These are phyloP conservation scores for Berkeleyomyces basicola DNA, from an alignment of 2,329 filamentous ascomycete genomes.

Conservation along the genomic window DNA sequence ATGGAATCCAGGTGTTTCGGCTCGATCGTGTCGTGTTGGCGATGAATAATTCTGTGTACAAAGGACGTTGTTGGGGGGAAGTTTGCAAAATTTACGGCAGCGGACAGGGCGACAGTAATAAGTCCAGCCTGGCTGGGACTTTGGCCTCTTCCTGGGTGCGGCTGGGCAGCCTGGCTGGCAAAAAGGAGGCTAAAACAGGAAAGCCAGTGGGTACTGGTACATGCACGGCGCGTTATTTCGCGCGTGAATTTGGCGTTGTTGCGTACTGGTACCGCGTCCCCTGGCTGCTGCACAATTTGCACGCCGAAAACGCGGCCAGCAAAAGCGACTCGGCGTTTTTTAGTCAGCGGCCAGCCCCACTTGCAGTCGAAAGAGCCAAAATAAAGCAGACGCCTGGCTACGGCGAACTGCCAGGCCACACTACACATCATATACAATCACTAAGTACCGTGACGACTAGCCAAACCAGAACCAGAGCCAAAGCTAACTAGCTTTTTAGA, in stretches of 20 bases:
- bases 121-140: slow-evolving; percentile 13
- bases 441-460: neutral
- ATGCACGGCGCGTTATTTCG: neutral
- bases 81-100: slow-evolving; percentile 15
- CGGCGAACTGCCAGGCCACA: neutral
- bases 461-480: neutral
- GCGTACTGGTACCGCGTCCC: slow-evolving; percentile 4
- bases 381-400: neutral
- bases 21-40: slow-evolving; percentile 11
- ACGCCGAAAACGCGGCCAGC: neutral
- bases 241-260: neutral
- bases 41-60: slow-evolving; percentile 5
- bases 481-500: neutral
- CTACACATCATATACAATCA: neutral
- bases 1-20: slow-evolving; percentile 11
- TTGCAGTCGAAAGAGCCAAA: neutral
- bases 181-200: slow-evolving; percentile 9
- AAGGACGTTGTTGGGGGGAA: slow-evolving; percentile 11
- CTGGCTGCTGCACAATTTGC: neutral
- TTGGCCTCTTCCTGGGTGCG: slow-evolving; percentile 11
- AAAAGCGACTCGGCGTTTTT: neutral
- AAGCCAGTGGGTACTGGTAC: slow-evolving; percentile 6
- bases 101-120: slow-evolving; percentile 12
- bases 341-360: neutral
- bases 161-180: slow-evolving; percentile 11